Conservation (phyloP, 805 yeast genomes). For the Yarrowia osloensis region DNA sequence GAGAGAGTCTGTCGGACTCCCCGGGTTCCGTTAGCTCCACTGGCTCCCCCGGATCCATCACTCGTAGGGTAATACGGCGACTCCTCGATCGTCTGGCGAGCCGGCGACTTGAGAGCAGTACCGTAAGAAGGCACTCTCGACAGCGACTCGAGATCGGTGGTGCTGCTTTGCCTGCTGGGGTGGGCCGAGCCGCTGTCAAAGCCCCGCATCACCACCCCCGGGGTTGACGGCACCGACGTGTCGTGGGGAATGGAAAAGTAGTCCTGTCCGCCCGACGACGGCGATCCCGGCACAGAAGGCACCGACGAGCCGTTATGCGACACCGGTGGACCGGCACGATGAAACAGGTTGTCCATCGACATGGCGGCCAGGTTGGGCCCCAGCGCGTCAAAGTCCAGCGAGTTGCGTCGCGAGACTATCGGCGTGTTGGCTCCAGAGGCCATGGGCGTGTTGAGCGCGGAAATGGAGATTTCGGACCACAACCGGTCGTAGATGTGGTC, state of each 20-base stretch:
- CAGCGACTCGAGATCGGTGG: conserved; percentile 47
- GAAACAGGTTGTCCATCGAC: conserved; percentile 15
- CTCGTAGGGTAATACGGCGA: conserved; percentile 64
- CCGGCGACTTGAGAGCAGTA: conserved; percentile 63
- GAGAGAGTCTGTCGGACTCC: neutral
- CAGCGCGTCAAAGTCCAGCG: conserved; percentile 38
- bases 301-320: conserved; percentile 6
- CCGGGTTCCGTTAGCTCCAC: neutral
- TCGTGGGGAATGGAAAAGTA: conserved; percentile 13
- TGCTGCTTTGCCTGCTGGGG: neutral
- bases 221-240: neutral
- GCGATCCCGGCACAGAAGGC: conserved; percentile 1
- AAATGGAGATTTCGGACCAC: conserved; percentile 61
- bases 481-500: conserved; percentile 74
- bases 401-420: conserved; percentile 42
- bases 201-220: neutral
- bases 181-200: neutral
- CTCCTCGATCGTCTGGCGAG: conserved; percentile 51
- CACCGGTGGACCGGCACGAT: neutral
- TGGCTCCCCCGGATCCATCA: neutral
- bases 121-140: conserved; percentile 83
- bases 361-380: neutral
- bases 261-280: neutral
- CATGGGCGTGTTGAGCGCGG: conserved; percentile 44
- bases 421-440: conserved; percentile 47